Evolutionary conservation across 305 asterid species (phyloP), one percentile per base, ranked within the genome.

Genomic region (Solanum hybrid): DNA sequence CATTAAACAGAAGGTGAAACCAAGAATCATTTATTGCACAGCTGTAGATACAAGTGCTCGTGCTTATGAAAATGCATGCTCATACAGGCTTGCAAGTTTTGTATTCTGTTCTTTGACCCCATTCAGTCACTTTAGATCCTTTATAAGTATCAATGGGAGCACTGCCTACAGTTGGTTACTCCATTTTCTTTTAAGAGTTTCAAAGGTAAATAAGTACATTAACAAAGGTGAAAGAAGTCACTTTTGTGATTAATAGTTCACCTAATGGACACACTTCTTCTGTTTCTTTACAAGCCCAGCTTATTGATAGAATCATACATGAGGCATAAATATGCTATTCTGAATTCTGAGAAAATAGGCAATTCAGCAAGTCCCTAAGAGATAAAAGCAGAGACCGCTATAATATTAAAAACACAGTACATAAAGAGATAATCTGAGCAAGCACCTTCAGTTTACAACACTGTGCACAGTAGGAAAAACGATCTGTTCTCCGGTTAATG

Each of bases 371-470:
- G 70, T 39, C 87, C 36, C 36, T 82, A 39, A 39, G 70, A 39
- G 87, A 82, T 39, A 39, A 82, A 82, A 26, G 70, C 90, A 27
- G 77, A 36, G 26, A 57, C 36, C 41, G 33, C 86, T 78, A 79
- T 70, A 68, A 78, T 41, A 41, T 12, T 41, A 45, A 45, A 33
- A 91, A 68, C 13, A 75, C 20, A 51, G 38, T 26, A 27, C 10
- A 92, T 34, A 13, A 77, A 26, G 87, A 20, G 78, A 29, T 78
- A 14, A 36, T 12, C 22, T 4, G 68, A 89, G 73, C 81, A 87
- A 68, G 57, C 89, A 97, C 99, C 98, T 94, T 95, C 32, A 95
- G 96, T 94, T 96, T 96, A 92, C 92, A 95, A 92, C 95, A 95
- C 96, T 92, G 94, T 92, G 98, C 99, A 86, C 31, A 86, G 94